phyloP scores from a whole-genome alignment of 805 yeast genomes.

The Pichia kluyveri region DNA sequence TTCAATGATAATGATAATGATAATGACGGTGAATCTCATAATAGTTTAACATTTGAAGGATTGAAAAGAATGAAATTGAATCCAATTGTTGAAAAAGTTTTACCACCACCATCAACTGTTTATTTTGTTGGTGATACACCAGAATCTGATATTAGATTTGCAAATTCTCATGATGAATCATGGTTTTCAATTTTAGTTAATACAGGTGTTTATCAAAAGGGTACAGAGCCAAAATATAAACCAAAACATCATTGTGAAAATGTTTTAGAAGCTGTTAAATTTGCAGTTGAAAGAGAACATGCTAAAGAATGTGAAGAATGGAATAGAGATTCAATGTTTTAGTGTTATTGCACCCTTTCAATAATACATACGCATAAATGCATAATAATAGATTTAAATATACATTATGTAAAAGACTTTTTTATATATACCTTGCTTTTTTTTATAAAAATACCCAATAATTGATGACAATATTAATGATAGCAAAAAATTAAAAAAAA shows the following conservation, averaged over 20 bases:
- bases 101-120: constrained; percentile 80
- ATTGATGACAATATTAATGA: too few species aligned
- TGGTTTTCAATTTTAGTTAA: constrained; percentile 82
- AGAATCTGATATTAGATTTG: constrained; percentile 80
- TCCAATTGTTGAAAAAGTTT: constrained; percentile 23
- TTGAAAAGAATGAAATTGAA: neutral
- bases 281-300: constrained; percentile 78
- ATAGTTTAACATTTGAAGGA: neutral
- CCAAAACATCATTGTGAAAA: constrained; percentile 69
- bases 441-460: too few species aligned
- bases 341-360: too few species aligned
- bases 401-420: too few species aligned
- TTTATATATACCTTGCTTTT: too few species aligned
- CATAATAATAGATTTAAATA: too few species aligned
- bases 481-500: too few species aligned
- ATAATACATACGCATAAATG: too few species aligned
- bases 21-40: neutral
- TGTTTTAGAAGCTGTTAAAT: constrained; percentile 75
- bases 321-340: constrained; percentile 31
- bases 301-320: constrained; percentile 63
- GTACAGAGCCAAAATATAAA: constrained; percentile 67
- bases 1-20: constrained; percentile 14
- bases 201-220: constrained; percentile 81
- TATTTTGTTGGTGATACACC: constrained; percentile 89
- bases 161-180: constrained; percentile 74